Conservation (phyloP, 2,329 filamentous ascomycete genomes). For the Nothomitra cinnamomea region DNA sequence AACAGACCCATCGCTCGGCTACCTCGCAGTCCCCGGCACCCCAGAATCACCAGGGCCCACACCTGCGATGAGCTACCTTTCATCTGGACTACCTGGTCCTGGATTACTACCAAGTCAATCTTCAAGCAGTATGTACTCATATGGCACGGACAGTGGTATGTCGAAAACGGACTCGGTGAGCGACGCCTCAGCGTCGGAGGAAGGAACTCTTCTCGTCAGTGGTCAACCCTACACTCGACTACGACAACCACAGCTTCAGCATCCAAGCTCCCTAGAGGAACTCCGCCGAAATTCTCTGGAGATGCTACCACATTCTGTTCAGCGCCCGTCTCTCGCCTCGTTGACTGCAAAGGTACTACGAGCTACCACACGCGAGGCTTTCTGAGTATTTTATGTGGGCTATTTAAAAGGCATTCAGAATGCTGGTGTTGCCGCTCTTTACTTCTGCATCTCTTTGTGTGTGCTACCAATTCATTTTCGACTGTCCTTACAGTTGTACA, state of each 20-base stretch:
- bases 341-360: neutral
- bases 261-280: constrained; percentile 9
- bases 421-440: too few species aligned
- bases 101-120: constrained; percentile 16
- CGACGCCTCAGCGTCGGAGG: constrained; percentile 12
- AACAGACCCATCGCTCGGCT: constrained; percentile 8
- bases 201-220: constrained; percentile 22
- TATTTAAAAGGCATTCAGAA: too few species aligned
- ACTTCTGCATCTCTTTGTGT: neutral
- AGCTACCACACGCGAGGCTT: neutral
- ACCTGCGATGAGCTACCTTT: neutral
- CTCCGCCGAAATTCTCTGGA: constrained; percentile 11
- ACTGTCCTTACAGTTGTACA: neutral
- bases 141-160: constrained; percentile 18
- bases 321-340: neutral
- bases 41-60: neutral
- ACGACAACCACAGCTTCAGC: constrained; percentile 9
- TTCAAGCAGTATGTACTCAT: constrained; percentile 23
- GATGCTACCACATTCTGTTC: neutral
- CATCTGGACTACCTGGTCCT: neutral
- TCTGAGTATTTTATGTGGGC: too few species aligned
- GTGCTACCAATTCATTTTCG: neutral
- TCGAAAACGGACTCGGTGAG: constrained; percentile 17
- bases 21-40: constrained; percentile 9
- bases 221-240: constrained; percentile 24